These are phyloP conservation scores for Ascochyta pisi DNA, from an alignment of 2,329 filamentous ascomycete genomes.

Conservation along the genomic window DNA sequence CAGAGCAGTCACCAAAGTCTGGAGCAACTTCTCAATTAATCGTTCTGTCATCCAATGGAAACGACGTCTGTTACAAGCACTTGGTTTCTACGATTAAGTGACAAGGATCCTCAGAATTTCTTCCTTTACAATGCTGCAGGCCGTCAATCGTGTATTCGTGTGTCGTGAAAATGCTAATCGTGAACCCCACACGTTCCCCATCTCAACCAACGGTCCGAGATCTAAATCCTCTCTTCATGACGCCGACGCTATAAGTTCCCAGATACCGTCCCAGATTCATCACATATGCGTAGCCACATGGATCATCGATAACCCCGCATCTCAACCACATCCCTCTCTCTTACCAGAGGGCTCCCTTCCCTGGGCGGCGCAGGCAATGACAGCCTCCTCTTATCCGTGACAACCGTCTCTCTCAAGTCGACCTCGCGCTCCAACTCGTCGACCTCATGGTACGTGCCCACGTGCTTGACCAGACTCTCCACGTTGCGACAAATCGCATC, in stretches of 20 bases:
- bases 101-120: background rate
- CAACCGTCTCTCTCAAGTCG: conserved; percentile 39
- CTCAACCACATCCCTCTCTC: conserved; percentile 24
- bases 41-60: too few relatives aligned
- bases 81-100: background rate
- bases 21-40: too few relatives aligned
- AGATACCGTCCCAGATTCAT: background rate
- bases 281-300: background rate
- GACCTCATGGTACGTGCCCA: conserved; percentile 43
- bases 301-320: conserved; percentile 24
- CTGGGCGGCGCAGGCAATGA: conserved; percentile 29
- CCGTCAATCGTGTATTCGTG: conserved; percentile 1
- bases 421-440: conserved; percentile 41
- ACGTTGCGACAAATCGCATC: conserved; percentile 47
- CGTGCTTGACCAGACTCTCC: conserved; percentile 47
- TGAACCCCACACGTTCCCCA: background rate
- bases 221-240: background rate
- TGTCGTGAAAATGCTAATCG: background rate
- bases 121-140: background rate
- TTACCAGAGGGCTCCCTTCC: conserved; percentile 20
- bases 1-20: too few relatives aligned
- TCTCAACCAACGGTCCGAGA: background rate
- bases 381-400: conserved; percentile 28
- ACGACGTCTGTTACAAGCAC: too few relatives aligned
- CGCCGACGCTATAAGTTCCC: background rate